A percentile compares a stretch with the other conserved stretches of the same genome.
Evolutionary conservation across 1,284 basidiomycete genomes (phyloP).

Genomic region (Cystobasidium slooffiae): DNA sequence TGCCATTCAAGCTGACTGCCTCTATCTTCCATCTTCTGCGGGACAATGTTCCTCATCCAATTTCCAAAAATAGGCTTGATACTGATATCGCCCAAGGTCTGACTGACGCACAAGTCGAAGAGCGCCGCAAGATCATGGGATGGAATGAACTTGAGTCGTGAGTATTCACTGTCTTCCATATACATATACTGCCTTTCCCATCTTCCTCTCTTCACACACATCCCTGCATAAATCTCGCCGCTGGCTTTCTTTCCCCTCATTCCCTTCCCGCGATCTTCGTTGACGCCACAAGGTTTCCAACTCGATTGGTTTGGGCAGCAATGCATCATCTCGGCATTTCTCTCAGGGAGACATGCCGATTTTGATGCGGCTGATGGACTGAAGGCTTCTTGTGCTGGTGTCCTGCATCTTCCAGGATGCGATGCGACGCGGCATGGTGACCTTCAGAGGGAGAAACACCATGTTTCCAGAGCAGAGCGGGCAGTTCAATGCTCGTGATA

Average conservation of each 20-base stretch:
- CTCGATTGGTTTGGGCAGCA: background rate
- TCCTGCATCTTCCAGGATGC: no score
- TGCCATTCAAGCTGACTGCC: background rate
- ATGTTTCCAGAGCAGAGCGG: no score
- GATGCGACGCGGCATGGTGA: no score
- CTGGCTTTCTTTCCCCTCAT: constrained; percentile 10
- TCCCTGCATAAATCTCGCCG: background rate
- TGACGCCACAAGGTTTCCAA: constrained; percentile 31
- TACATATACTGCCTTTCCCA: background rate
- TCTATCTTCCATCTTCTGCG: background rate
- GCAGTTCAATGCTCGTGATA: no score
- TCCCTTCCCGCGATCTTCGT: background rate
- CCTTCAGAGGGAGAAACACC: no score
- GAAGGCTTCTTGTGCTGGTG: no score
- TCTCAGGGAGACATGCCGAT: background rate
- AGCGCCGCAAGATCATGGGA: constrained; percentile 56
- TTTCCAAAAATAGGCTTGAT: constrained; percentile 58
- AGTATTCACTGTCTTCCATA: background rate
- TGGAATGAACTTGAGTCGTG: constrained; percentile 58
- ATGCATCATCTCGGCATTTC: background rate
- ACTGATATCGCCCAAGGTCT: constrained; percentile 62
- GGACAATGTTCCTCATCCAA: background rate
- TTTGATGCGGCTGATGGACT: no score
- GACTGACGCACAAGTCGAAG: constrained; percentile 58
- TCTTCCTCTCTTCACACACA: background rate